These are phyloP conservation scores for Przewalskia tangutica DNA, from an alignment of 257 asterid species.

Conservation along the genomic window DNA sequence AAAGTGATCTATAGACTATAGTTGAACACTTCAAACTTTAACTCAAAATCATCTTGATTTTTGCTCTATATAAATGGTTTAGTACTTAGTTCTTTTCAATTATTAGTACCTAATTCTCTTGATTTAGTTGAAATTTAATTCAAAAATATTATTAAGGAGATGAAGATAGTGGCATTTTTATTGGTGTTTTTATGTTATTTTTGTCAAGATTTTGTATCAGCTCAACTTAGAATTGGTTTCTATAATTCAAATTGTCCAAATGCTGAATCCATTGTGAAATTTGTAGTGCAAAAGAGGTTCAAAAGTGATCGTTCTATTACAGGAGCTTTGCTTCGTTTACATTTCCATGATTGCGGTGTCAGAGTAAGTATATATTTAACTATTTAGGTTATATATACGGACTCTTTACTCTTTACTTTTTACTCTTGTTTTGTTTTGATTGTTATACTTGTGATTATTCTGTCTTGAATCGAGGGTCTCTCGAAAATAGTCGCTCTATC, in stretches of 20 bases:
- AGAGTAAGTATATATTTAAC: slow-evolving; percentile 18
- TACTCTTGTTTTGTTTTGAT: too few species aligned
- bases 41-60: background rate
- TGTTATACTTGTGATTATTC: too few species aligned
- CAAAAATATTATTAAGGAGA: background rate
- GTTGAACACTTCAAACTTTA: background rate
- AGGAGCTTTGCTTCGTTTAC: slow-evolving; percentile 72
- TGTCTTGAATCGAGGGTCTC: too few species aligned
- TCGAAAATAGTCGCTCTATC: too few species aligned
- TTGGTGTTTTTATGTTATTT: slow-evolving; percentile 15
- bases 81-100: background rate
- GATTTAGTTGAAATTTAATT: background rate
- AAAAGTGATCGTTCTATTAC: slow-evolving; percentile 46
- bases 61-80: background rate
- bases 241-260: slow-evolving; percentile 40
- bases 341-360: slow-evolving; percentile 80
- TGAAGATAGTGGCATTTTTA: slow-evolving; percentile 18
- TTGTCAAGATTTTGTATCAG: slow-evolving; percentile 19
- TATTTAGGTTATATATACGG: background rate
- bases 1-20: background rate
- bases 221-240: slow-evolving; percentile 49
- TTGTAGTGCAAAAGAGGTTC: slow-evolving; percentile 36
- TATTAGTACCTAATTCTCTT: background rate
- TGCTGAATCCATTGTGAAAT: slow-evolving; percentile 44
- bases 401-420: too few species aligned